phyloP scores from a whole-genome alignment of 306 rosid species.

The Dicorynia guianensis region DNA sequence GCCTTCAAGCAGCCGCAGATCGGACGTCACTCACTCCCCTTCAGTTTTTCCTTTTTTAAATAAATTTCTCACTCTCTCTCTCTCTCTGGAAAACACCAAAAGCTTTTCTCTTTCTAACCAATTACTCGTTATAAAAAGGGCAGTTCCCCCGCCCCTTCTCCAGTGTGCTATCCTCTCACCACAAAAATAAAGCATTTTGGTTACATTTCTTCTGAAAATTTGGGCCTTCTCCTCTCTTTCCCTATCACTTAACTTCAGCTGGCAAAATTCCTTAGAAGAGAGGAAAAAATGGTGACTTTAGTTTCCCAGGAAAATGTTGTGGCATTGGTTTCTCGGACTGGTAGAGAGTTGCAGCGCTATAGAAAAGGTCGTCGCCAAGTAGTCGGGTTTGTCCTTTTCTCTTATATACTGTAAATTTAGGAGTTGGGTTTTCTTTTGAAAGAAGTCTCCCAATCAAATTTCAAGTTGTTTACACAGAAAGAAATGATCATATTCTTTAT shows the following conservation, averaged over 20 bases:
- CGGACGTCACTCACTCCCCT: background rate
- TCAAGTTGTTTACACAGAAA: background rate
- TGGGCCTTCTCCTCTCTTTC: background rate
- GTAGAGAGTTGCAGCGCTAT: conserved; percentile 90
- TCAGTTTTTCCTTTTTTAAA: background rate
- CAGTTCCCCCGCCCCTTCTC: conserved; percentile 14
- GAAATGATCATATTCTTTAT: background rate
- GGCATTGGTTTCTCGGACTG: conserved; percentile 89
- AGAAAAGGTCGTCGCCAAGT: conserved; percentile 90
- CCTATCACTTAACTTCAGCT: conserved; percentile 6
- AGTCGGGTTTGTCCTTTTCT: conserved; percentile 78
- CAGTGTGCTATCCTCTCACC: conserved; percentile 42
- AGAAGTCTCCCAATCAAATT: background rate
- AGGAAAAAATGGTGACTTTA: conserved; percentile 65
- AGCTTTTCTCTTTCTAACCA: conserved; percentile 23
- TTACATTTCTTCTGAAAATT: background rate
- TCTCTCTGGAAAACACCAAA: no score
- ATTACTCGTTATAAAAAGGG: conserved; percentile 44
- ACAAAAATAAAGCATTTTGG: background rate
- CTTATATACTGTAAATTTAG: background rate
- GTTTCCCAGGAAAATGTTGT: conserved; percentile 71
- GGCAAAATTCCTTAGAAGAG: background rate
- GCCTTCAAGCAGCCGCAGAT: conserved; percentile 2
- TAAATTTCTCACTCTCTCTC: conserved; percentile 33
- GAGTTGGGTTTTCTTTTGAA: background rate